Base-by-base conservation (phyloP, 2,329 filamentous ascomycete genomes). In the Aspergillus fumigatus region DNA sequence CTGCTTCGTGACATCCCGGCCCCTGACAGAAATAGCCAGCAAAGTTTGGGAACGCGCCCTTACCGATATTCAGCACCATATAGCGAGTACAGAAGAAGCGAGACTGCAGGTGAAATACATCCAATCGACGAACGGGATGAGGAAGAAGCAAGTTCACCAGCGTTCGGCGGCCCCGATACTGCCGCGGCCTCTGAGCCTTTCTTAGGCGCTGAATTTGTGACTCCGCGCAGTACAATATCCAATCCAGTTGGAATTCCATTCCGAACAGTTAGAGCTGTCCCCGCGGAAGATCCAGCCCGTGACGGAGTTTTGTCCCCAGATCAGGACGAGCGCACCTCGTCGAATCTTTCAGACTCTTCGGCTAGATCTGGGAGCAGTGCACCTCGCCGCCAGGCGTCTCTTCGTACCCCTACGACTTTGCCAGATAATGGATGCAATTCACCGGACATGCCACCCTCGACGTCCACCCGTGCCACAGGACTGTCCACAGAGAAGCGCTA, bases 101-200 rank as follows among this genome's bases (percentile, higher is more conserved):
- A 79, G 19, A 77, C 77, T 7, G 79, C 81, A 32, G 80, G 80
- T 3, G 74, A 77, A 25, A 87, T 87, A 26, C 84, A 86, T 65
- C 82, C 84, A 0, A 88, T 88, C 48, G 84, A 85, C 40, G 83
- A 85, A 65, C 73, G 80, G 11, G 84, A 87, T 57, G 84, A 86
- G 59, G 82, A 85, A 51, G 82, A 84, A 56, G 75, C 76, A 17
- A 48, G 55, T 14, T 19, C 27, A 10, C 8, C 4, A 47, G 43
- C 4, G 4, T 23, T 25, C 43, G 11, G 43, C 43, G 55, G 50
- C n/a, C 50, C 35, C 6, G 45, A 48, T 14, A 48, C 32, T 7
- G 48, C 54, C 19, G 63, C 64, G 11, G 47, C 59, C 0, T 60
- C 65, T 5, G 70, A 73, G 32, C 65, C 66, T 6, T 67, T 70